Base-by-base conservation (phyloP, 495 filamentous ascomycete genomes). In the Penicillium paxilli region DNA sequence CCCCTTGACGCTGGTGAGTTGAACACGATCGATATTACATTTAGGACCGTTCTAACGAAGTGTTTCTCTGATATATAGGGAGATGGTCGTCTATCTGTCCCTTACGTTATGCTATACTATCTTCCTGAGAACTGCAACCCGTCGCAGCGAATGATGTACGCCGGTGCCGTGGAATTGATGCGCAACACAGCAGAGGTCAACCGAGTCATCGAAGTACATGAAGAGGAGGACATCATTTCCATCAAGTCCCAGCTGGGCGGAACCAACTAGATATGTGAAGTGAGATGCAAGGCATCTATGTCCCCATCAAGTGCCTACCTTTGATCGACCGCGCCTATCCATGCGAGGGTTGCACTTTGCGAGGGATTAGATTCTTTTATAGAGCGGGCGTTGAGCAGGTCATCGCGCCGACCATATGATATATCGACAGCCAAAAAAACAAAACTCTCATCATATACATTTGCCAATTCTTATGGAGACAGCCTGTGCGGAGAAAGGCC, bases 101-200 rank as follows among this genome's bases (percentile, higher is more conserved):
- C 93, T 21, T 98, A 98, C 68, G 91, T 96, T 37, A 83, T 98
- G 65, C 74, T 98, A 32, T 96, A 92, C 75, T 96, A 92, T 71
- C 81, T 97, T 44, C 94, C 94, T 16, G 87, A 83, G 41, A 96
- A 92, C 41, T 92, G 89, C 74, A 96, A 94, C 68, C 80, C 76
- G 54, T 87, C 87, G 55, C 70, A 87, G 65, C 85, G 89, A 46
- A 98, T 97, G 94, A 80, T 91, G 74, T 98, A 98, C 72, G 94
- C 94, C 16, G 86, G 91, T 17, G 93, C 93, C 21, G 96, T 95
- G 69, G 93, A 98, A 74, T 72, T 96, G 71, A 90, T 98, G 84
- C 85, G 92, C 57, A 95, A 87, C 62, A 91, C 89, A 48, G 87
- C 89, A 9, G 91, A 96, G 73, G 90, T 90, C 23, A 87, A 87